Conservation (phyloP, 257 asterid species). For the Linderniella brevidens region DNA sequence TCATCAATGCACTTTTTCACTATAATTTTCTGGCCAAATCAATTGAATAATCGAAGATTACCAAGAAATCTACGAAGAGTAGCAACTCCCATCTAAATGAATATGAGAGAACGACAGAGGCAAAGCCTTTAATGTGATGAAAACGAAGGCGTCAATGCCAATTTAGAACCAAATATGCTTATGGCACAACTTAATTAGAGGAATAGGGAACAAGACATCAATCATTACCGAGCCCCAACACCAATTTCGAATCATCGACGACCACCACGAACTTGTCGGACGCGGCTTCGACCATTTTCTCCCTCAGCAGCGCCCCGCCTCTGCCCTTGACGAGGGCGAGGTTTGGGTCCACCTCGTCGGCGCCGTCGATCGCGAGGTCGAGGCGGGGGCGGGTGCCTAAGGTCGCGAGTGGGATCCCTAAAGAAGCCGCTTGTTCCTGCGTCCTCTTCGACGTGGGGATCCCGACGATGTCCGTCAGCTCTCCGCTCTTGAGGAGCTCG, state of each 20-base stretch:
- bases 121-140: too few species aligned
- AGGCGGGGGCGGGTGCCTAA: slow-evolving; percentile 32
- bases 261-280: slow-evolving; percentile 74
- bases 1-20: too few species aligned
- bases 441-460: slow-evolving; percentile 60
- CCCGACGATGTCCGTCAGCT: slow-evolving; percentile 44
- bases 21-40: too few species aligned
- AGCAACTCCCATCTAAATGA: too few species aligned
- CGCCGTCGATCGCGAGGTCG: slow-evolving; percentile 68
- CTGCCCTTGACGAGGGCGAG: slow-evolving; percentile 92
- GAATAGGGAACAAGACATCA: too few species aligned
- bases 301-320: slow-evolving; percentile 80
- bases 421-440: slow-evolving; percentile 37
- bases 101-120: too few species aligned
- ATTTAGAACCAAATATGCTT: too few species aligned
- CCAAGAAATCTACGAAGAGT: too few species aligned
- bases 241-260: slow-evolving; percentile 74
- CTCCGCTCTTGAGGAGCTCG: slow-evolving; percentile 49
- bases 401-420: slow-evolving; percentile 37
- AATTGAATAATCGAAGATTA: too few species aligned
- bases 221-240: slow-evolving; percentile 37
- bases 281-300: slow-evolving; percentile 96
- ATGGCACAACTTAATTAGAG: too few species aligned
- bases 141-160: too few species aligned
- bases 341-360: slow-evolving; percentile 85